Evolutionary conservation across 805 yeast species (phyloP).

Genomic region (Candida sithepensis): DNA sequence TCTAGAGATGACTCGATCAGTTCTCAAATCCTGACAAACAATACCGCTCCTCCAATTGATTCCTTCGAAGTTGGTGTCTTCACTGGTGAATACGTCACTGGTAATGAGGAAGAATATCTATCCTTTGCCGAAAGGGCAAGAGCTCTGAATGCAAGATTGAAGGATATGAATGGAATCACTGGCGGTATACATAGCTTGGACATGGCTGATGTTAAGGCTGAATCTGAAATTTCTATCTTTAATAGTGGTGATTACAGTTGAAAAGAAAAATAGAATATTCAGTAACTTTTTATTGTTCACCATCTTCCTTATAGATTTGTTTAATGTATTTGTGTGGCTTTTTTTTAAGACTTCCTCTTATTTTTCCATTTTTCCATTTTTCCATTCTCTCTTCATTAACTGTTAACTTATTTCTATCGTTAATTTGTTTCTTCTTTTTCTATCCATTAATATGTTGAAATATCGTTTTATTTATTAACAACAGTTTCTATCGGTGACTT

Average conservation of each 20-base stretch:
- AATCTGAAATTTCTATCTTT: slow-evolving; percentile 55
- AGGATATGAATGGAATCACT: slow-evolving; percentile 38
- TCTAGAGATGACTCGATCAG: slow-evolving; percentile 28
- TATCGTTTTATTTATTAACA: no score
- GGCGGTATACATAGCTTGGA: slow-evolving; percentile 32
- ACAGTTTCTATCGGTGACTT: no score
- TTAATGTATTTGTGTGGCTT: neutral
- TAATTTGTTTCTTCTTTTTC: no score
- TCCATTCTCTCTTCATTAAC: no score
- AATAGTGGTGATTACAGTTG: slow-evolving; percentile 49
- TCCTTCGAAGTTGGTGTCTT: slow-evolving; percentile 95
- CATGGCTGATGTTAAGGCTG: slow-evolving; percentile 72
- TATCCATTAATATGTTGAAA: no score
- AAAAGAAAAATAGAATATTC: neutral
- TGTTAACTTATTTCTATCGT: no score
- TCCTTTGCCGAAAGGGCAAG: slow-evolving; percentile 79
- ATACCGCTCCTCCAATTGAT: slow-evolving; percentile 35
- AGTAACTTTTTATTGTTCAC: neutral
- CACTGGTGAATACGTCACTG: slow-evolving; percentile 93
- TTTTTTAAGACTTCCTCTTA: no score
- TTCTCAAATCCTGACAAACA: slow-evolving; percentile 22
- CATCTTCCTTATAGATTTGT: neutral
- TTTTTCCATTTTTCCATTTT: no score
- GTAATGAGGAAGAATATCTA: slow-evolving; percentile 79
- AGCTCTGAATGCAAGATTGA: slow-evolving; percentile 65